Conservation (phyloP, 2,329 filamentous ascomycete species). For the Aspergillus aculeatinus region DNA sequence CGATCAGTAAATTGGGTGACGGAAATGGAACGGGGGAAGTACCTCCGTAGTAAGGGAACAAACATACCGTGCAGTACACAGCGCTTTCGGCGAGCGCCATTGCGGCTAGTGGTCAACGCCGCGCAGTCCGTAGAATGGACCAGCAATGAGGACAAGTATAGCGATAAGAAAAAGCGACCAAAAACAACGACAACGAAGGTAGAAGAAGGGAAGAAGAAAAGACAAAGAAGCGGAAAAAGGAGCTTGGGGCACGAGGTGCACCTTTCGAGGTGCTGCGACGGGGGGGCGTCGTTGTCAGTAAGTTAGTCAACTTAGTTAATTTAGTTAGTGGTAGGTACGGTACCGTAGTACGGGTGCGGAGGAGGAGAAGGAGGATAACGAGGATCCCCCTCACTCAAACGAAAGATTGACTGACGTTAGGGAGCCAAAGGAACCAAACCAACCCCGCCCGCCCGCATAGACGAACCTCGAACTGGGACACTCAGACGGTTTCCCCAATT, state of each 20-base stretch:
- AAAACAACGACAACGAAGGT: constrained; percentile 2
- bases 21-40: constrained; percentile 1
- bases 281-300: no score
- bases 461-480: neutral
- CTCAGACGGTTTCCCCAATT: neutral
- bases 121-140: neutral
- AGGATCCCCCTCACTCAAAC: constrained; percentile 14
- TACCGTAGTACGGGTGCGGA: neutral
- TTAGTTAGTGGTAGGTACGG: neutral
- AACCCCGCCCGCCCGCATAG: constrained; percentile 20
- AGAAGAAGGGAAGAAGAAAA: neutral
- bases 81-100: constrained; percentile 53
- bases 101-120: constrained; percentile 9
- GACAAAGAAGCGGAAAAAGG: constrained; percentile 7
- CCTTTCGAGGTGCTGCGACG: no score
- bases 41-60: constrained; percentile 1
- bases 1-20: constrained; percentile 1
- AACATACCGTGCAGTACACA: constrained; percentile 65
- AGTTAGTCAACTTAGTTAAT: no score
- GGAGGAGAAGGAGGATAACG: constrained; percentile 5
- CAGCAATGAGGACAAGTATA: neutral
- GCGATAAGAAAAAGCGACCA: constrained; percentile 4
- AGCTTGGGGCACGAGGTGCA: constrained; percentile 7
- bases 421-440: constrained; percentile 18
- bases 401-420: constrained; percentile 12